These are phyloP conservation scores for Xylariaceae sp. DNA, from an alignment of 2,329 filamentous ascomycete genomes.

Conservation along the genomic window DNA sequence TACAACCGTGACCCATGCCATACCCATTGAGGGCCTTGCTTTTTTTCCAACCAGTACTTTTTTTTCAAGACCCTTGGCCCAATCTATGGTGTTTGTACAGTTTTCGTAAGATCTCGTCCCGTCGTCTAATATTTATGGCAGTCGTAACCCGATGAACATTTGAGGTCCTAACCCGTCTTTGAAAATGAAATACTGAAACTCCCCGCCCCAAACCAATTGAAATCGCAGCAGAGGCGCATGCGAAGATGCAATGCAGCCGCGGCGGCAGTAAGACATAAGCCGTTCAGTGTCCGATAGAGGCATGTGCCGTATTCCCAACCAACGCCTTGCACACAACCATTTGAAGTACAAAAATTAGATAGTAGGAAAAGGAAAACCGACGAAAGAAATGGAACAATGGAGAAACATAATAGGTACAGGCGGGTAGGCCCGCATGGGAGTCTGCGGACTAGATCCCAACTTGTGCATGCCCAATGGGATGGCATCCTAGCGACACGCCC, in stretches of 20 bases:
- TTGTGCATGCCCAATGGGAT: too few species aligned
- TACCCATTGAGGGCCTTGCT: not conserved
- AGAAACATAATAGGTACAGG: too few species aligned
- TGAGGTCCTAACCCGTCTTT: not conserved
- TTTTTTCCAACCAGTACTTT: too few species aligned
- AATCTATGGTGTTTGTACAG: slow-evolving; percentile 20
- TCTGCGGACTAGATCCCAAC: too few species aligned
- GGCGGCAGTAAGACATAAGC: not conserved
- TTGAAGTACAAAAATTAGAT: not conserved
- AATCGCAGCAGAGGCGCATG: not conserved
- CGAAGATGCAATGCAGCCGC: not conserved
- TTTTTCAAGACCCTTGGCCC: not conserved
- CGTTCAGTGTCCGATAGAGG: not conserved
- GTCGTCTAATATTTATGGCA: slow-evolving; percentile 18
- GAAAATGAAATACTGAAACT: not conserved
- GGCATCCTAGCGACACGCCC: too few species aligned
- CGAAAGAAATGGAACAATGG: not conserved
- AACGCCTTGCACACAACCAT: not conserved
- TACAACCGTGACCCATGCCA: not conserved
- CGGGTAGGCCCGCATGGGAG: too few species aligned
- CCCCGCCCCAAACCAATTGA: not conserved
- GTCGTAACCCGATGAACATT: slow-evolving; percentile 4
- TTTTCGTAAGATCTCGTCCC: slow-evolving; percentile 14
- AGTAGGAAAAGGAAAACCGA: not conserved
- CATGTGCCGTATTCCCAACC: not conserved